Evolutionary conservation across 768 basidiomycete genomes (phyloP).

Genomic region (Pulveroboletus ravenelii): DNA sequence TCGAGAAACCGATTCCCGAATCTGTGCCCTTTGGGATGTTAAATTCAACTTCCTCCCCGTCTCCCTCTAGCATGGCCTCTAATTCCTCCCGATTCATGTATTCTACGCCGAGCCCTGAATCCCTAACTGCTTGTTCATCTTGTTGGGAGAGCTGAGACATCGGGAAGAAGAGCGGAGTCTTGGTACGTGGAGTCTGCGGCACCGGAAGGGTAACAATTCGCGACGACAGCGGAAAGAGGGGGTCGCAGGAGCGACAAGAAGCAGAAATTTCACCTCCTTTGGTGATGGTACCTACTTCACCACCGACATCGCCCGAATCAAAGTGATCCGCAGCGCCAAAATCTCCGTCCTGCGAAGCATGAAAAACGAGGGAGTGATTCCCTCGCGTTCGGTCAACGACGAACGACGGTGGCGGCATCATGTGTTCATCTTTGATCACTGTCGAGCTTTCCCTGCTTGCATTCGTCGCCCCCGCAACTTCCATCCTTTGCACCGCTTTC

Average conservation of each 20-base stretch:
- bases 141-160: slow-evolving; percentile 59
- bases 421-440: slow-evolving; percentile 21
- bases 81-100: slow-evolving; percentile 61
- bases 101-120: slow-evolving; percentile 64
- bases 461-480: slow-evolving; percentile 12
- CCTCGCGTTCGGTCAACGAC: slow-evolving; percentile 13
- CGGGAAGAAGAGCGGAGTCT: slow-evolving; percentile 39
- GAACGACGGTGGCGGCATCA: slow-evolving; percentile 39
- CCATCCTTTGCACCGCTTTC: slow-evolving; percentile 33
- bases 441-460: slow-evolving; percentile 15
- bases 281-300: background rate
- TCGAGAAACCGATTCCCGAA: background rate
- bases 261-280: background rate
- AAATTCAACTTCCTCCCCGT: slow-evolving; percentile 32
- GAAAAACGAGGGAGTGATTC: slow-evolving; percentile 10
- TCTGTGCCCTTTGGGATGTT: slow-evolving; percentile 7
- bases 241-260: slow-evolving; percentile 8
- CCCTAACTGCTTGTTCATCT: slow-evolving; percentile 48
- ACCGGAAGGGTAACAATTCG: slow-evolving; percentile 12
- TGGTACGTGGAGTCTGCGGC: slow-evolving; percentile 6
- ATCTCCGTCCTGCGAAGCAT: slow-evolving; percentile 13
- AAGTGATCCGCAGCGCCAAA: slow-evolving; percentile 14
- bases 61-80: slow-evolving; percentile 38
- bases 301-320: background rate
- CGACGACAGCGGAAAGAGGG: slow-evolving; percentile 25